phyloP scores from a whole-genome alignment of 768 basidiomycete genomes.

The Mycena leptocephala region DNA sequence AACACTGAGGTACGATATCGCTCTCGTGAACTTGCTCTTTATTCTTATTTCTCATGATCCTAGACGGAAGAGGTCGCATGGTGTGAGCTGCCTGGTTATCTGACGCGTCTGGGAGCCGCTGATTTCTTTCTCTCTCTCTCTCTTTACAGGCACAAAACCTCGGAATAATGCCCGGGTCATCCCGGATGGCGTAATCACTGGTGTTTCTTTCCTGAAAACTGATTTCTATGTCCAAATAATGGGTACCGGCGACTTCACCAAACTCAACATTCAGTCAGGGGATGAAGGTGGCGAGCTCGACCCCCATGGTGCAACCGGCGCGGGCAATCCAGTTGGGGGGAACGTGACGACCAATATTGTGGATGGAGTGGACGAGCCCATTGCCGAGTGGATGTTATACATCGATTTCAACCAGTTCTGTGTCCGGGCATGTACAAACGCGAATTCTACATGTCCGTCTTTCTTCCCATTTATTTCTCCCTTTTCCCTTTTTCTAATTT shows the following conservation, averaged over 20 bases:
- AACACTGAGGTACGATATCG: slow-evolving; percentile 17
- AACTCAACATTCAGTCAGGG: slow-evolving; percentile 54
- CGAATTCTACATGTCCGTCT: slow-evolving; percentile 53
- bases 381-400: slow-evolving; percentile 62
- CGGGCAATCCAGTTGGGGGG: slow-evolving; percentile 62
- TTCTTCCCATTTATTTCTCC: too few species aligned
- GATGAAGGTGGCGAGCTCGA: slow-evolving; percentile 65
- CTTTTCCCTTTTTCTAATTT: too few species aligned
- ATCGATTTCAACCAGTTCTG: slow-evolving; percentile 58
- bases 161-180: slow-evolving; percentile 33
- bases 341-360: slow-evolving; percentile 62
- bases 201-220: slow-evolving; percentile 25
- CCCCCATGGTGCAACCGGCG: slow-evolving; percentile 59
- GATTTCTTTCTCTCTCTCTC: too few species aligned
- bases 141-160: slow-evolving; percentile 26
- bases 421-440: slow-evolving; percentile 60
- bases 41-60: background rate
- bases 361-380: slow-evolving; percentile 52
- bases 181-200: slow-evolving; percentile 27
- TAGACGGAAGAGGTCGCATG: slow-evolving; percentile 29
- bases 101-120: too few species aligned
- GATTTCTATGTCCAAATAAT: slow-evolving; percentile 62
- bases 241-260: slow-evolving; percentile 61
- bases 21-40: background rate
- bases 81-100: too few species aligned